Evolutionary conservation across 371 early-diverging fungal species (phyloP).

Genomic region (Syncephalis plumigaleata): DNA sequence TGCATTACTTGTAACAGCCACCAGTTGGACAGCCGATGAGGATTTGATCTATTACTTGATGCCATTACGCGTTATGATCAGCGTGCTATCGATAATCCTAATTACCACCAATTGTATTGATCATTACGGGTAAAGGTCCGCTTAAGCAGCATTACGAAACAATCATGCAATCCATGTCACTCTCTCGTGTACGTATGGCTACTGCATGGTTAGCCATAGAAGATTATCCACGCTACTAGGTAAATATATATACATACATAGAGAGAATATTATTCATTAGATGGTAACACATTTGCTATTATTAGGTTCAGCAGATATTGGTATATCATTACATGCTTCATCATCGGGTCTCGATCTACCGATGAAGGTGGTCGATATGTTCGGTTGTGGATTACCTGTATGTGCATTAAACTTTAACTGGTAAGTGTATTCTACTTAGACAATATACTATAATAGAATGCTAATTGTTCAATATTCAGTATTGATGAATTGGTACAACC

Average conservation of each 20-base stretch:
- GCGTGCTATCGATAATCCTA: conserved; percentile 5
- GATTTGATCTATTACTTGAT: conserved; percentile 63
- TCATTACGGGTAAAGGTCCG: conserved; percentile 92
- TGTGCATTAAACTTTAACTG: conserved; percentile 58
- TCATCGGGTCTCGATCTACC: conserved; percentile 91
- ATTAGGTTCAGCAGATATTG: conserved; percentile 75
- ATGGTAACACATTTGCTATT: neutral
- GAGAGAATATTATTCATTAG: conserved; percentile 2
- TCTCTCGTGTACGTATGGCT: conserved; percentile 37
- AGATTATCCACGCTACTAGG: conserved; percentile 77
- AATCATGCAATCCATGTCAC: conserved; percentile 26
- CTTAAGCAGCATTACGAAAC: conserved; percentile 43
- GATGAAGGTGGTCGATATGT: conserved; percentile 97
- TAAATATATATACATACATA: conserved; percentile 5
- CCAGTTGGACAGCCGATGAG: conserved; percentile 95
- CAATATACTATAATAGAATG: neutral
- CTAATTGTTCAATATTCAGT: conserved; percentile 19
- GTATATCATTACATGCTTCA: conserved; percentile 79
- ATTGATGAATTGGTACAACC: conserved; percentile 62
- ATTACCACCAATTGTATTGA: conserved; percentile 47
- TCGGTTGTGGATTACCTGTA: conserved; percentile 87
- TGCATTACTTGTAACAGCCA: conserved; percentile 65
- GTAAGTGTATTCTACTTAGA: conserved; percentile 13
- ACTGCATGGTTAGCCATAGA: conserved; percentile 68
- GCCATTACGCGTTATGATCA: conserved; percentile 51